Conservation (phyloP, 1,139 yeast genomes). For the Pichia kudriavzevii region DNA sequence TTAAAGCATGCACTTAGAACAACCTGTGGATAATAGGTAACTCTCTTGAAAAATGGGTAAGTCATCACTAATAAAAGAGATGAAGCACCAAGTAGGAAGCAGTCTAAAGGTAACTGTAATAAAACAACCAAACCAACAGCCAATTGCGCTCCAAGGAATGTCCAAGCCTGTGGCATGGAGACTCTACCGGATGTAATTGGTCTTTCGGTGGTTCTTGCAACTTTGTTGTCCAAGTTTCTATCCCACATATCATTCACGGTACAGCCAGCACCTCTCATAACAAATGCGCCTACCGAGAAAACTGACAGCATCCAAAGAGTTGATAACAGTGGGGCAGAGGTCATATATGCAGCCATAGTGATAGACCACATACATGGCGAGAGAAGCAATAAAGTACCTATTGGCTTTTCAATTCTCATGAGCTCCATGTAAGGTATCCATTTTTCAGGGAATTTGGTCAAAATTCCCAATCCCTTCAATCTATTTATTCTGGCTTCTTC, state of each 20-base stretch:
- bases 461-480: constrained; percentile 49
- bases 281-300: constrained; percentile 75
- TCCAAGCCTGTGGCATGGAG: constrained; percentile 60
- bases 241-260: constrained; percentile 89
- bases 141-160: constrained; percentile 69
- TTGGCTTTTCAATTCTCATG: constrained; percentile 89
- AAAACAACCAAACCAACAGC: constrained; percentile 70
- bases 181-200: constrained; percentile 90
- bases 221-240: constrained; percentile 73
- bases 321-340: constrained; percentile 58
- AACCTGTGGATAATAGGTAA: constrained; percentile 91
- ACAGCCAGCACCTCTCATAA: constrained; percentile 98
- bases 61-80: constrained; percentile 75
- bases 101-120: constrained; percentile 65
- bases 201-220: constrained; percentile 78
- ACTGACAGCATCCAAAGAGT: constrained; percentile 53
- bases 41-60: constrained; percentile 88
- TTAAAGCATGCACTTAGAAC: constrained; percentile 76
- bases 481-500: constrained; percentile 52
- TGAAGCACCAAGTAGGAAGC: constrained; percentile 76
- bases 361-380: constrained; percentile 82
- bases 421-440: constrained; percentile 88
- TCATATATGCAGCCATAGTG: constrained; percentile 74
- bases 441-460: constrained; percentile 56
- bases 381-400: constrained; percentile 77